These are phyloP conservation scores for Nakaseomyces kungkrabaensis DNA, from an alignment of 1,139 yeast genomes.

Conservation along the genomic window DNA sequence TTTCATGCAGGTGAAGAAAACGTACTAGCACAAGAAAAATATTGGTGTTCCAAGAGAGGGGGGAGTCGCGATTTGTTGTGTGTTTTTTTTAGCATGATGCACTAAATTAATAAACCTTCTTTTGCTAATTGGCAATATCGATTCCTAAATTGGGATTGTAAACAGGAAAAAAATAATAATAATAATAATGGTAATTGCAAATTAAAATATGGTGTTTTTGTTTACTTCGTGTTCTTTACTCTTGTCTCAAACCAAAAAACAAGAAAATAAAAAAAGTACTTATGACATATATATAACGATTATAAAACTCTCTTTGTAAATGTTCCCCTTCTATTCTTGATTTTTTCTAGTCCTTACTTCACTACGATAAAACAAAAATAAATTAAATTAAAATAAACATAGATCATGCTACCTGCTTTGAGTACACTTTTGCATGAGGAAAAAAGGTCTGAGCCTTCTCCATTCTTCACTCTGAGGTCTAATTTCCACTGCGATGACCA, in stretches of 20 bases:
- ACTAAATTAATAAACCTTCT: background rate
- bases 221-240: background rate
- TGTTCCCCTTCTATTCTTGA: background rate
- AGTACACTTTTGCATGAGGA: conserved; percentile 8
- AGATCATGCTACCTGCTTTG: conserved; percentile 9
- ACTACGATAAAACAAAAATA: background rate
- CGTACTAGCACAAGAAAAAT: too few relatives aligned
- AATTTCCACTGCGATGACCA: conserved; percentile 10
- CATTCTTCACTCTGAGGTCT: conserved; percentile 7
- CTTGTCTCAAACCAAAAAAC: too few relatives aligned
- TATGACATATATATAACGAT: background rate
- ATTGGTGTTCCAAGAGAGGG: too few relatives aligned
- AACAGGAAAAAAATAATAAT: background rate
- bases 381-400: background rate
- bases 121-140: background rate
- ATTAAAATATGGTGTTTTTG: background rate
- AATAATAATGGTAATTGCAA: background rate
- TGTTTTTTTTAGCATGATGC: background rate
- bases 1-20: too few relatives aligned
- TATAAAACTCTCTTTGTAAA: background rate
- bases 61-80: background rate
- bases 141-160: conserved; percentile 2
- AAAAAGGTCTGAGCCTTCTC: conserved; percentile 9
- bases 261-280: too few relatives aligned
- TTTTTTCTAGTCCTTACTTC: too few relatives aligned